Base-by-base conservation (phyloP, 768 basidiomycete genomes). In the Amanita rimosa region DNA sequence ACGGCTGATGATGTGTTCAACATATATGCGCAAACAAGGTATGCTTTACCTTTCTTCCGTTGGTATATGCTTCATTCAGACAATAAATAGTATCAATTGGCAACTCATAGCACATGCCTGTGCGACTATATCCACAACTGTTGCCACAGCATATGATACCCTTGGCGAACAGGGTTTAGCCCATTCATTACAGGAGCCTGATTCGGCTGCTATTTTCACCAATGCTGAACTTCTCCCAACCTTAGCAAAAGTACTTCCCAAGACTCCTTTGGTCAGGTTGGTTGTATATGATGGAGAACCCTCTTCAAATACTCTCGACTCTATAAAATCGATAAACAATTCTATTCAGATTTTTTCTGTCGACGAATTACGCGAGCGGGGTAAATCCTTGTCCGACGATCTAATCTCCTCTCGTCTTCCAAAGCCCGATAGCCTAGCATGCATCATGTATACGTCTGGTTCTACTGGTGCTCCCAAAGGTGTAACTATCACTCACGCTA, bases 101-200 rank as follows among this genome's bases (percentile, higher is more conserved):
- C 92, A 95, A 61, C 70, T 91, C 49, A 73, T 95, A 49, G 79
- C 86, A 0, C 82, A 91, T 59, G 89, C 79, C 0, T 96, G 91
- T 60, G 74, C 79, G 0, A 73, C 76, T 11, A 85, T 93, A 49
- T 79, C 83, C 6, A 81, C 82, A 2, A 74, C 83, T 7, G 88
- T 96, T 55, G 93, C 91, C 1, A 98, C 96, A 2, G 93, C 94
- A 0, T 98, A 99, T 65, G 95, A 96, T 60, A 95, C 91, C 2
- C 83, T 98, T 19, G 95, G 96, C 46, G 84, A 87, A 60, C 70
- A 77, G 0, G 92, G 95, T 44, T 79, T 99, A 16, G 69, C 81
- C 0, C 93, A 98, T 64, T 92, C 95, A 0, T 78, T 98, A 51
- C 86, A 90, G 62, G 74, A 74, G 52, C 90, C 94, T 3, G 70